Base-by-base conservation (phyloP, 306 rosid genomes). In the Crotalaria pallida region DNA sequence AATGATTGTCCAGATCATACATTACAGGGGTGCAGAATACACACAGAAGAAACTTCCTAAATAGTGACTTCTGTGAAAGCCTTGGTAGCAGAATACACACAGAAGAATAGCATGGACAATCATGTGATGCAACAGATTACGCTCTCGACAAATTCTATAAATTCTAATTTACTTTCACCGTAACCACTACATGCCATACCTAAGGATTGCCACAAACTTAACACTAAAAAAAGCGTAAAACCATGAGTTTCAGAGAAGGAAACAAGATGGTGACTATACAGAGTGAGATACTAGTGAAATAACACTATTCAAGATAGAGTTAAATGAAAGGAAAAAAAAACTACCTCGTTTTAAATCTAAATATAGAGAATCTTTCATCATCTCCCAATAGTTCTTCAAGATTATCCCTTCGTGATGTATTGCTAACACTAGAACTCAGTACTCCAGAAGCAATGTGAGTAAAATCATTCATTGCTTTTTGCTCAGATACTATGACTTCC, bases 301-400 rank as follows among this genome's bases (percentile, higher is more conserved):
- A 51, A 34, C 27, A 19, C 44, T 24, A 43, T 58, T 63, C 38
- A 49, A 62, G 45, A 10, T 58, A 64, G 23, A 62, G 33, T 27
- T 33, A 50, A 52, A 41, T 53, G n/a, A n/a, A n/a, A n/a, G n/a
- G n/a, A 59, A n/a, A 10, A 12, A 9, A 43, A 65, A 33, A 77
- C 57, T 88, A 86, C 98, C 97, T 93, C 55, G 81, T 79, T 67
- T 84, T 81, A 79, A 94, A 87, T 77, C 80, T 87, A 72, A 84
- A 87, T 10, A 87, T 69, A 9, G 83, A 58, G 58, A 84, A 85
- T 38, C 27, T 69, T 74, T 55, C 90, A 43, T 77, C 44, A 18
- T 70, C 92, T 33, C 71, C 87, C 79, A 94, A 24, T 40, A 94
- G 76, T 67, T 80, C 82, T 59, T 84, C 80, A 22, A 94, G 94